Evolutionary conservation across 106 monocot species (phyloP).

Genomic region (Acanthochlamys bracteata): DNA sequence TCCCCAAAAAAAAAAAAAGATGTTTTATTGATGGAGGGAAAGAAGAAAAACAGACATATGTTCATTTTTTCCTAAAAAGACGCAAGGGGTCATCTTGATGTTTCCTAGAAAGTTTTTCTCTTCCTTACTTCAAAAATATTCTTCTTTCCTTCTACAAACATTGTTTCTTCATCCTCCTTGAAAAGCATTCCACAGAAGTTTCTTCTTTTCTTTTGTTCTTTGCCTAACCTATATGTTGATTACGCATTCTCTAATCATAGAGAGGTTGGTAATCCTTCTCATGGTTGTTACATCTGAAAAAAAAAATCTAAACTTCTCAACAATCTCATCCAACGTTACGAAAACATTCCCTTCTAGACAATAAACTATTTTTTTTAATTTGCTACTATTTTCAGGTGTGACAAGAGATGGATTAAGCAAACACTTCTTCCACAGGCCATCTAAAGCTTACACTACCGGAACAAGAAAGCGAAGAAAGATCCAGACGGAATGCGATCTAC

Average conservation of each 20-base stretch:
- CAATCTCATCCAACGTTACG: not conserved
- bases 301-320: slow-evolving; percentile 2
- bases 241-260: too few relatives aligned
- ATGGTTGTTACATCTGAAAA: slow-evolving; percentile 18
- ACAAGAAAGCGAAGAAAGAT: slow-evolving; percentile 49
- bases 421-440: slow-evolving; percentile 60
- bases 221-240: not conserved
- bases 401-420: slow-evolving; percentile 46
- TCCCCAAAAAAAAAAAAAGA: too few relatives aligned
- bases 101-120: slow-evolving; percentile 9
- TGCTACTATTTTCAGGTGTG: slow-evolving; percentile 18
- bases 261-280: slow-evolving; percentile 6
- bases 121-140: not conserved
- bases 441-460: slow-evolving; percentile 52
- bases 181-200: not conserved
- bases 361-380: not conserved
- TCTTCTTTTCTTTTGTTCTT: not conserved
- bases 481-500: slow-evolving; percentile 48
- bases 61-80: slow-evolving; percentile 1
- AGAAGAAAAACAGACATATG: not conserved
- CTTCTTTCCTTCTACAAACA: not conserved
- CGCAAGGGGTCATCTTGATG: slow-evolving; percentile 9
- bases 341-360: not conserved
- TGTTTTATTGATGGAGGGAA: not conserved
- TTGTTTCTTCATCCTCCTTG: not conserved